Evolutionary conservation across 2,329 filamentous ascomycete species (phyloP).

Genomic region (Bisporella sp.): DNA sequence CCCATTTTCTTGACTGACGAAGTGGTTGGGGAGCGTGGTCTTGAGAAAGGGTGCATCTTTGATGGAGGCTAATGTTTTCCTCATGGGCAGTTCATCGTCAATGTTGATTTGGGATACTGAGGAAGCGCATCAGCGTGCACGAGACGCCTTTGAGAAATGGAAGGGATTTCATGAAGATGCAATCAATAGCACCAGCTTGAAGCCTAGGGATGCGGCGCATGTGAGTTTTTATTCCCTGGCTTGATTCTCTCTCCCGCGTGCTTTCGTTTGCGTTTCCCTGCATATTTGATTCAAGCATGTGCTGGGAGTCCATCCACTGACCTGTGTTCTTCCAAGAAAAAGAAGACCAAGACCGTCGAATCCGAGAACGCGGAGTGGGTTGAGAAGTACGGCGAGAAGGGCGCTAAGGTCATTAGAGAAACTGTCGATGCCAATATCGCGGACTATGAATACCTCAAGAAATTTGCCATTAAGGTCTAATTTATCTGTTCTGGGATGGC

Average conservation of each 20-base stretch:
- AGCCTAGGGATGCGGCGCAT: conserved; percentile 57
- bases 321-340: conserved; percentile 21
- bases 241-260: too few species aligned
- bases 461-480: conserved; percentile 60
- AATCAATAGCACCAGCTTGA: conserved; percentile 71
- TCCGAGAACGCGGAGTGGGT: conserved; percentile 65
- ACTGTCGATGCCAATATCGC: conserved; percentile 65
- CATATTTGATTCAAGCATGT: too few species aligned
- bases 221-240: conserved; percentile 34
- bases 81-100: conserved; percentile 36
- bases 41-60: too few species aligned
- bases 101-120: conserved; percentile 85
- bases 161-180: conserved; percentile 95
- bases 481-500: neutral
- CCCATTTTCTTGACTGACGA: neutral
- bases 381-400: conserved; percentile 67
- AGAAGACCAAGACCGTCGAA: conserved; percentile 59
- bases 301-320: too few species aligned
- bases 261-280: too few species aligned
- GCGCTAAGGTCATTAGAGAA: conserved; percentile 60
- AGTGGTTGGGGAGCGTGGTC: too few species aligned
- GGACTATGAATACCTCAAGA: conserved; percentile 77
- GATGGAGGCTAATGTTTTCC: too few species aligned
- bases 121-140: conserved; percentile 61
- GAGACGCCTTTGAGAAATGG: conserved; percentile 88